phyloP scores from a whole-genome alignment of 148 eudicot species.

The Vaccinium corymbosum region DNA sequence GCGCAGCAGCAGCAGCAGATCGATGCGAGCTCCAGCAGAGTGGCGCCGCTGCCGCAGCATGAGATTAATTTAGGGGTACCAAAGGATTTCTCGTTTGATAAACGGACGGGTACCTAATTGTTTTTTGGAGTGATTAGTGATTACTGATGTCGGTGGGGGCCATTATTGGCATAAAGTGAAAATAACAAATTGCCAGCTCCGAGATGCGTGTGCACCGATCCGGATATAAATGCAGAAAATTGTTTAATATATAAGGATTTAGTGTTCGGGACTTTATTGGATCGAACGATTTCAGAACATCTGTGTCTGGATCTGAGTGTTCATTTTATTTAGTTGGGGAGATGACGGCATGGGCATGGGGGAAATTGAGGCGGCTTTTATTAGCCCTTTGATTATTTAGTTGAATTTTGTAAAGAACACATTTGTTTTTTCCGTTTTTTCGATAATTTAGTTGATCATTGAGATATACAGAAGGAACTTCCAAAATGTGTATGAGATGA shows the following conservation, averaged over 20 bases:
- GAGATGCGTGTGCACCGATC: not conserved
- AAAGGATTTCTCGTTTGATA: slow-evolving; percentile 21
- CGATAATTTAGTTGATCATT: not conserved
- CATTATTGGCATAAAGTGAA: not conserved
- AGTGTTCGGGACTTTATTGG: not conserved
- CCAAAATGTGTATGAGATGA: not conserved
- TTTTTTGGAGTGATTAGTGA: not conserved
- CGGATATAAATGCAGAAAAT: not conserved
- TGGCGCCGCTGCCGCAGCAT: slow-evolving; percentile 10
- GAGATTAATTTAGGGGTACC: slow-evolving; percentile 5
- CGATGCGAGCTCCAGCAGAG: not conserved
- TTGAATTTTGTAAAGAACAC: not conserved
- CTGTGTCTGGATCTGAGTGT: not conserved
- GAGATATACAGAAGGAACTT: not conserved
- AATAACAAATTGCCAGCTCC: not conserved
- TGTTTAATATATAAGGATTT: not conserved
- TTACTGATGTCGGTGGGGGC: not conserved
- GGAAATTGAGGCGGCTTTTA: not conserved
- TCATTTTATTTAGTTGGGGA: not conserved
- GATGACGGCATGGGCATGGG: not conserved
- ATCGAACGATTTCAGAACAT: not conserved
- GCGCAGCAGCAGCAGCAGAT: not conserved
- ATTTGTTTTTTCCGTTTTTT: not conserved
- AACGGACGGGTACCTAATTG: not conserved
- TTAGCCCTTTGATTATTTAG: not conserved